These are phyloP conservation scores for Raddia guianensis DNA, from an alignment of 176 grass and related monocot genomes.

Conservation along the genomic window DNA sequence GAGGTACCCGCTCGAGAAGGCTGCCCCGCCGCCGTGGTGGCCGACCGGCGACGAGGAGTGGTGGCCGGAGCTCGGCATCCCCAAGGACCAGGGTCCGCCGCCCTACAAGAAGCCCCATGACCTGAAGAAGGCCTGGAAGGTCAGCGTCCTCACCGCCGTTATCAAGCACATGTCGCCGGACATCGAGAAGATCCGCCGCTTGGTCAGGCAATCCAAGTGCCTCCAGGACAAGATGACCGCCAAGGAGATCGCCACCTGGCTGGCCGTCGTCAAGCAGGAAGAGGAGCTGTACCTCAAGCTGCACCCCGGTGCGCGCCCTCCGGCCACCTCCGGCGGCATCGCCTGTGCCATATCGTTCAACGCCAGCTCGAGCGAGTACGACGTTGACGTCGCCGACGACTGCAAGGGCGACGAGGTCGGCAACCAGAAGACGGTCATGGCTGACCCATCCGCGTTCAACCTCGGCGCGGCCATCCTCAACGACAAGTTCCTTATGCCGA, in stretches of 20 bases:
- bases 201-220: slow-evolving; percentile 92
- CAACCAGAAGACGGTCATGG: slow-evolving; percentile 44
- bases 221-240: slow-evolving; percentile 99
- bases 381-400: slow-evolving; percentile 76
- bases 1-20: slow-evolving; percentile 92
- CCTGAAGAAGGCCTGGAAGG: slow-evolving; percentile 98
- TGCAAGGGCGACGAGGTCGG: slow-evolving; percentile 59
- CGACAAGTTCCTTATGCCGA: slow-evolving; percentile 58
- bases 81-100: slow-evolving; percentile 75
- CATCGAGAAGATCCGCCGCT: slow-evolving; percentile 92
- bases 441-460: slow-evolving; percentile 50
- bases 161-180: slow-evolving; percentile 99
- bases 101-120: slow-evolving; percentile 99
- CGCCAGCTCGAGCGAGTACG: slow-evolving; percentile 79
- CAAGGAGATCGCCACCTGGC: slow-evolving; percentile 95
- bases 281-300: slow-evolving; percentile 81
- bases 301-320: slow-evolving; percentile 57
- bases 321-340: slow-evolving; percentile 33
- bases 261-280: slow-evolving; percentile 91
- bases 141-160: slow-evolving; percentile 93
- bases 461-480: slow-evolving; percentile 49
- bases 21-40: slow-evolving; percentile 91
- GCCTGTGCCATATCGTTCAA: slow-evolving; percentile 70
- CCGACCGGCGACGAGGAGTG: slow-evolving; percentile 76
- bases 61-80: slow-evolving; percentile 73